phyloP scores from a whole-genome alignment of 257 asterid genomes.

The Nicotiana noctiflora region DNA sequence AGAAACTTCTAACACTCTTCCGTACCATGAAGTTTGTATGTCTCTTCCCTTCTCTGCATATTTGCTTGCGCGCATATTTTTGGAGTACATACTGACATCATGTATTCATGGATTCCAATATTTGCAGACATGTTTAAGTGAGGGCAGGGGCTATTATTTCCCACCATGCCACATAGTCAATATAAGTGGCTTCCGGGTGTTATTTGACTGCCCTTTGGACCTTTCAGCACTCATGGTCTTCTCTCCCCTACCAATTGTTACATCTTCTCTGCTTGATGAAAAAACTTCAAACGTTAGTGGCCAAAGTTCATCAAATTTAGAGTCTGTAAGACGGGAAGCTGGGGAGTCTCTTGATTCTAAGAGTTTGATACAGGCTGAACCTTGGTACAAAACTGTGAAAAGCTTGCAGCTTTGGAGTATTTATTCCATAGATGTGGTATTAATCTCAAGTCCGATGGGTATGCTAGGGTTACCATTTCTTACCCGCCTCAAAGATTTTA shows the following conservation, averaged over 20 bases:
- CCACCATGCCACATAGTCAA: constrained; percentile 79
- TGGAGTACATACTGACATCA: neutral
- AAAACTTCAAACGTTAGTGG: constrained; percentile 10
- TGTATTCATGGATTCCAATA: constrained; percentile 6
- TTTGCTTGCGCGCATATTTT: neutral
- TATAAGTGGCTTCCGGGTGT: constrained; percentile 52
- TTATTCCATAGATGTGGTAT: constrained; percentile 56
- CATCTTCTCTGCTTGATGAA: constrained; percentile 14
- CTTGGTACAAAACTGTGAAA: constrained; percentile 52
- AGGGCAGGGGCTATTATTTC: constrained; percentile 65
- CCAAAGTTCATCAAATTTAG: constrained; percentile 16
- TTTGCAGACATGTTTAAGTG: constrained; percentile 78
- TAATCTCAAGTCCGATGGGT: constrained; percentile 74
- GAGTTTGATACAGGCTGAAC: constrained; percentile 58
- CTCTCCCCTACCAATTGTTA: constrained; percentile 45
- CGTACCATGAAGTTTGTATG: constrained; percentile 23
- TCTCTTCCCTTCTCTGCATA: neutral
- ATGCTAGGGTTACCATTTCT: constrained; percentile 82
- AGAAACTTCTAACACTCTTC: neutral
- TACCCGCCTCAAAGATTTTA: constrained; percentile 50
- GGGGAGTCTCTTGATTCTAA: constrained; percentile 27
- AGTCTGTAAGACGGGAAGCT: constrained; percentile 19
- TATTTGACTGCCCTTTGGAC: constrained; percentile 78
- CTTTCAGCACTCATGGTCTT: constrained; percentile 64
- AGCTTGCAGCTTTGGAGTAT: constrained; percentile 52